Conservation (phyloP, 169 alveolate species). For the Theileria annulata region DNA sequence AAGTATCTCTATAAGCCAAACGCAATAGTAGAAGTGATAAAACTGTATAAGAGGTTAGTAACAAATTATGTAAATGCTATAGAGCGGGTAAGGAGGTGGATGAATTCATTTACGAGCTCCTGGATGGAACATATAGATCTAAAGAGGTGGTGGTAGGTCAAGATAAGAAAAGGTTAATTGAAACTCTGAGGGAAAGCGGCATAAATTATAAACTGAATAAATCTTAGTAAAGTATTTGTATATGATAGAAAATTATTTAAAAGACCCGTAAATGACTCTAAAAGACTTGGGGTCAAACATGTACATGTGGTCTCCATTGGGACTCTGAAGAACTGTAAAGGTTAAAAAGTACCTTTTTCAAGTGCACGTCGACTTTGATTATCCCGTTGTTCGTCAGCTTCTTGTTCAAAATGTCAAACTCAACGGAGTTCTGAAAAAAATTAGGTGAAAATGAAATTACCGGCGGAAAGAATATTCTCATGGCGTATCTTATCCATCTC, state of each 20-base stretch:
- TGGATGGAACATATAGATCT: slow-evolving; percentile 10
- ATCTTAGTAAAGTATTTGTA: slow-evolving; percentile 4
- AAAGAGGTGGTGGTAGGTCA: not conserved
- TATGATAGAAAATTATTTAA: not conserved
- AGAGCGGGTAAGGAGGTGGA: slow-evolving; percentile 3
- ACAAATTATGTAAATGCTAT: not conserved
- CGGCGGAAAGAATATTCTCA: slow-evolving; percentile 44
- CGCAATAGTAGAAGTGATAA: slow-evolving; percentile 21
- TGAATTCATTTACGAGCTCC: slow-evolving; percentile 13
- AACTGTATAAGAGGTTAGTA: slow-evolving; percentile 17
- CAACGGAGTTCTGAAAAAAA: slow-evolving; percentile 15
- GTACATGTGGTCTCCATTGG: slow-evolving; percentile 24
- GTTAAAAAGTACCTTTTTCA: slow-evolving; percentile 17
- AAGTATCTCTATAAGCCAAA: not conserved
- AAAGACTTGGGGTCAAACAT: slow-evolving; percentile 29
- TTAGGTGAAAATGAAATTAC: not conserved
- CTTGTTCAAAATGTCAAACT: slow-evolving; percentile 15
- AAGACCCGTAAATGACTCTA: slow-evolving; percentile 23
- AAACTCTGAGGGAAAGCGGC: slow-evolving; percentile 1
- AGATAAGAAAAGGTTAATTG: not conserved
- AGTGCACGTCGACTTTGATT: slow-evolving; percentile 19
- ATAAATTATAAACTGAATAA: slow-evolving; percentile 1
- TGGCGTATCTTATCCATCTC: slow-evolving; percentile 47
- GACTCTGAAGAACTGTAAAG: not conserved
- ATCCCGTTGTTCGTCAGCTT: slow-evolving; percentile 33